These are phyloP conservation scores for Mycocentrospora acerina DNA, from an alignment of 2,329 filamentous ascomycete species.

Conservation along the genomic window DNA sequence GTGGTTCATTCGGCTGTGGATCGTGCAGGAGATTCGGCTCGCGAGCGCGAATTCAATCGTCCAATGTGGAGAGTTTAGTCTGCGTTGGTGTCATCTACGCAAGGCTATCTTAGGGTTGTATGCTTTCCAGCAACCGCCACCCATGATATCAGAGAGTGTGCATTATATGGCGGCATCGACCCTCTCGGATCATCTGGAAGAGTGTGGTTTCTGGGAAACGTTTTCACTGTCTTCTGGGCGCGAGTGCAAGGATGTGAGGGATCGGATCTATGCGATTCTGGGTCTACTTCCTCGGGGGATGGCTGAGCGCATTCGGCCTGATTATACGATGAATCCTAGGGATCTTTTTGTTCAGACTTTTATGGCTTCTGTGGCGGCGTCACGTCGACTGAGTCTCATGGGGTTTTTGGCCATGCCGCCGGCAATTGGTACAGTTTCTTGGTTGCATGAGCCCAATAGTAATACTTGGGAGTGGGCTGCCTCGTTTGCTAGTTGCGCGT, in stretches of 20 bases:
- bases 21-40: conserved; percentile 4
- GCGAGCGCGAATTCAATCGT: not conserved
- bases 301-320: not conserved
- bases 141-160: no score
- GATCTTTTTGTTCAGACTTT: not conserved
- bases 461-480: no score
- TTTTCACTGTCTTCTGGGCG: not conserved
- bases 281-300: not conserved
- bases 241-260: not conserved
- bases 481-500: no score
- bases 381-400: not conserved
- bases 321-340: not conserved
- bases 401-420: not conserved
- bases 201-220: not conserved
- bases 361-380: not conserved
- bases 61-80: not conserved
- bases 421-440: not conserved
- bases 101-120: no score
- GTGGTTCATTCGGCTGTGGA: conserved; percentile 4
- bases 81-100: not conserved
- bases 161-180: no score
- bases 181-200: not conserved
- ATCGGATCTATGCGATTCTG: not conserved
- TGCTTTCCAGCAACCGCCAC: no score
- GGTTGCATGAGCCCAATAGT: no score